phyloP scores from a whole-genome alignment of 495 filamentous ascomycete species.

The Chaetomium fimeti region DNA sequence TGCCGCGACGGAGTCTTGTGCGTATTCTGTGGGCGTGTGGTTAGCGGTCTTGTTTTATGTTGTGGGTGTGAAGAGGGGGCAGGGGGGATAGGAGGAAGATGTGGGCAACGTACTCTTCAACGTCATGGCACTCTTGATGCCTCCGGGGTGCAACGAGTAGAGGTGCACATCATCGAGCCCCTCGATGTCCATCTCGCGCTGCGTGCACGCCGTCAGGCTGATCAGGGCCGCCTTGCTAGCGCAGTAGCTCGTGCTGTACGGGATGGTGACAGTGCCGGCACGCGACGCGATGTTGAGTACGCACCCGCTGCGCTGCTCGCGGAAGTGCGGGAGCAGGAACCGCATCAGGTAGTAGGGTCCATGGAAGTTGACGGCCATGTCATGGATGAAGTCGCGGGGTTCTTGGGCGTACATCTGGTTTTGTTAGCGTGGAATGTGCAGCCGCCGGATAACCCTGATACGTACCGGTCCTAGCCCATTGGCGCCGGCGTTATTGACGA shows the following conservation, averaged over 20 bases:
- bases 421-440: not conserved
- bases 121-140: conserved; percentile 38
- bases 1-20: conserved; percentile 24
- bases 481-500: conserved; percentile 40
- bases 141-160: conserved; percentile 38
- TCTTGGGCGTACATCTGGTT: conserved; percentile 30
- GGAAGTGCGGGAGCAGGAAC: conserved; percentile 32
- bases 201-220: conserved; percentile 37
- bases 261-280: conserved; percentile 35
- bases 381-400: conserved; percentile 51
- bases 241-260: conserved; percentile 38
- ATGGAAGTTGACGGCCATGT: conserved; percentile 59
- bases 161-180: conserved; percentile 32
- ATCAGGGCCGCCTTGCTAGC: conserved; percentile 40
- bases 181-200: conserved; percentile 37
- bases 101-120: conserved; percentile 27
- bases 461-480: conserved; percentile 30
- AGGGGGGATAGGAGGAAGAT: not conserved
- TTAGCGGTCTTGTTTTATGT: not conserved
- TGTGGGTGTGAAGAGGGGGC: not conserved
- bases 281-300: conserved; percentile 39
- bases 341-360: conserved; percentile 44
- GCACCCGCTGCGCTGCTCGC: conserved; percentile 29
- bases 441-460: too few relatives aligned
- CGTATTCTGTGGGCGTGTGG: conserved; percentile 26